Evolutionary conservation across 1,284 basidiomycete species (phyloP), one percentile per base, ranked within the genome.

Genomic region (Moniliophthora roreri): DNA sequence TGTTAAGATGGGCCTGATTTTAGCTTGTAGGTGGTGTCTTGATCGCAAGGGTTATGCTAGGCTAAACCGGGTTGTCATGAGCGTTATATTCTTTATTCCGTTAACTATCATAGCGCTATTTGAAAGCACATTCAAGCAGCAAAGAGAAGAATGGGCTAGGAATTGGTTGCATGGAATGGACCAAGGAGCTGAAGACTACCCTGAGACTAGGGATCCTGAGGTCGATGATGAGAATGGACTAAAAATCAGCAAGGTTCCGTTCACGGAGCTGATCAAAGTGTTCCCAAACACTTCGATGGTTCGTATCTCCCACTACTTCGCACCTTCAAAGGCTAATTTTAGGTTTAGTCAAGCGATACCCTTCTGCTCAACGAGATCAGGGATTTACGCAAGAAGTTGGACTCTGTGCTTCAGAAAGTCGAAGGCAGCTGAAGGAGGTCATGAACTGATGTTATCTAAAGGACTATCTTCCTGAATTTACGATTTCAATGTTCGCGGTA

Each of bases 11-110:
- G 5, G 47, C 44, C 40, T 34, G 61, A 68, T 73, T 24, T 65
- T 81, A 55, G 68, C 69, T 6, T 53, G 53, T 34, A 53, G 55
- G 16, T 60, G 69, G 49, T 66, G 68, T 50, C 62, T 89, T 16
- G 75, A 69, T 54, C 48, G 63, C 13, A 70, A 77, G 49, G 62
- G 67, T 9, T 93, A 91, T 64, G 79, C 80, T 3, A 80, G 74
- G 80, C 69, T 95, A 56, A 97, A 97, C 69, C 84, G 87, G 48
- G 66, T 76, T 60, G 74, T 93, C 48, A 94, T 98, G 92, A 69
- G 74, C 15, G 60, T 79, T 37, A 57, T 96, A 15, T 96, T 97
- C 76, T 90, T 88, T 70, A 58, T 93, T 39, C 93, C 93, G 0
- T 75, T 97, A 34, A 72, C 77, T 3, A 38, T 78, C 13, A 90